Evolutionary conservation across 441 rosid species (phyloP), one percentile per base, ranked within the genome.

Genomic region (Corymbia calophylla): DNA sequence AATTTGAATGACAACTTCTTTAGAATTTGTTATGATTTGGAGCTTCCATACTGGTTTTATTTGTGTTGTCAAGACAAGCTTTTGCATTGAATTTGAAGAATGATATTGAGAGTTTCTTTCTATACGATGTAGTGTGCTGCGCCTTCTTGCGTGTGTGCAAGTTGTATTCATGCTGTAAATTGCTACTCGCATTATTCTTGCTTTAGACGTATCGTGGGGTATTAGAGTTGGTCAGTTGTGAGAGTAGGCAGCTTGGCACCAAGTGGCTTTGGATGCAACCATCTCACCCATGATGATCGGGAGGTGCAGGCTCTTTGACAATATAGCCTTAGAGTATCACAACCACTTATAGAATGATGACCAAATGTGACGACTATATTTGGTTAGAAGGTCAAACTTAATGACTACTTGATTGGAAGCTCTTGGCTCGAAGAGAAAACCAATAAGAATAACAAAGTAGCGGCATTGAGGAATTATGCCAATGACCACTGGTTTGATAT

Each of bases 381-480:
- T 0, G 1, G 14, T 70, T 2, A 5, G 3, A 32, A 32, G 32
- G 32, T 4, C 14, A 0, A 62, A 29, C 29, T 32, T 62, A 64
- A 70, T 2, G 0, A 35, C 13, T 1, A 19, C 4, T 70, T 0
- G 1, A 0, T 35, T 18, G 1, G 8, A 70, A 35, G 48, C 2
- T 9, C 81, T 9, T 1, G 27, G 15, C 81, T 19, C 10, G 7
- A 70, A 70, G 81, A 70, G 81, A 5, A 70, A 70, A 70, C 47
- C 1, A 0, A 68, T 17, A 0, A 3, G 0, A 23, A 32, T 32
- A 5, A 68, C 23, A 17, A 17, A 68, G 0, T 13, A 17, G 0
- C 0, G 13, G 13, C 62, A 23, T 1, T 0, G 29, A 13, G 62
- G 29, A 56, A 56, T 23, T 54, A 16, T 7, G 9, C 35, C 18